phyloP scores from a whole-genome alignment of 208 protist species.

The Wallacemonas rigidus region DNA sequence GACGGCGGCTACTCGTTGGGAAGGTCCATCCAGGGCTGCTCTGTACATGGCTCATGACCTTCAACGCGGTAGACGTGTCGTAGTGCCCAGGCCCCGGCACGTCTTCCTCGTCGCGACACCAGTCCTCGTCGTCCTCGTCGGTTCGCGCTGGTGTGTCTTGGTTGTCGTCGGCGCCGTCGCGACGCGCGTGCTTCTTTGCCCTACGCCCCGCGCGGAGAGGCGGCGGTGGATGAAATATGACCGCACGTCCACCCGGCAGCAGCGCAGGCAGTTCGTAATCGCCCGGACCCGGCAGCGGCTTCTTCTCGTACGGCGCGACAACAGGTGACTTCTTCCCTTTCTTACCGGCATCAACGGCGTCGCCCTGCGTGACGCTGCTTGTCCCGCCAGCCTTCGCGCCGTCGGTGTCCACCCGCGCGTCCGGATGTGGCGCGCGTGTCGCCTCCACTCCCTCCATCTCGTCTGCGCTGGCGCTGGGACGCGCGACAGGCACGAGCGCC shows the following conservation, averaged over 20 bases:
- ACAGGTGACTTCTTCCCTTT: neutral
- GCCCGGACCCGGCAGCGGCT: conserved; percentile 1
- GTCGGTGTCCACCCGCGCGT: no score
- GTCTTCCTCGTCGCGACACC: neutral
- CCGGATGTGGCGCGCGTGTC: neutral
- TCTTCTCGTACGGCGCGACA: conserved; percentile 7
- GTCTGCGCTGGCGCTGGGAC: neutral
- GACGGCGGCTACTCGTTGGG: neutral
- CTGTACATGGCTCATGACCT: conserved; percentile 12
- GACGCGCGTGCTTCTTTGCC: neutral
- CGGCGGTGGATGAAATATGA: conserved; percentile 21
- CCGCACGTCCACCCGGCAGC: conserved; percentile 6
- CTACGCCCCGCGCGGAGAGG: conserved; percentile 13
- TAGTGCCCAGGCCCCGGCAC: conserved; percentile 37
- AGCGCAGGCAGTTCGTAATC: conserved; percentile 25
- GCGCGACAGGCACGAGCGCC: conserved; percentile 1
- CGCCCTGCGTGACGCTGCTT: no score
- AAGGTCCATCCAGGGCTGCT: conserved; percentile 36
- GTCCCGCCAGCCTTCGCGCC: no score
- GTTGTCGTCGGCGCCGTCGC: neutral
- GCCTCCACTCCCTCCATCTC: neutral
- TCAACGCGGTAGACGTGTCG: conserved; percentile 1
- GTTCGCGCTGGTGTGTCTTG: no score
- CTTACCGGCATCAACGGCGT: neutral
- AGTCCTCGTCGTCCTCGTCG: neutral